Evolutionary conservation across 2,329 filamentous ascomycete genomes (phyloP), one percentile per base, ranked within the genome.

Genomic region (Pseudocercospora ulei): DNA sequence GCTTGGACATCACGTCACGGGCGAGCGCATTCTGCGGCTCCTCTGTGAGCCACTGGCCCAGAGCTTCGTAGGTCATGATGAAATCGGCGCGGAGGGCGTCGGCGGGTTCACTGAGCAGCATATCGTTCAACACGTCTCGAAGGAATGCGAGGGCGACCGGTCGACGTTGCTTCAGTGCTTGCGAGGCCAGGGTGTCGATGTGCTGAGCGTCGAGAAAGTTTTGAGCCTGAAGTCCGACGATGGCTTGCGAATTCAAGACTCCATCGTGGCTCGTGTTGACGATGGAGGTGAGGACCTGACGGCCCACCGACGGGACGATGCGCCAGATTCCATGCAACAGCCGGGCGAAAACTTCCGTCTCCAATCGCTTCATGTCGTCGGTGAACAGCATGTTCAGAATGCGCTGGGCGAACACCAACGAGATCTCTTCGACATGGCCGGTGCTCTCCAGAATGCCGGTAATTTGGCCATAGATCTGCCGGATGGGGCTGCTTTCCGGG

Each of bases 31-130:
- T 69, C 25, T 69, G 69, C 1, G 80, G 72, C 9, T 92, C 80
- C 47, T 87, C 82, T 4, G 69, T 66, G 20, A 93, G 73, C 85
- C 86, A 94, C 30, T 75, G 67, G 65, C 82, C 87, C 25, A 90
- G 78, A 30, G 78, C 80, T 49, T 88, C 80, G 38, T 94, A 70
- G 41, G 84, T 92, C 46, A 76, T 73, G 4, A 84, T 78, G 55
- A 95, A 92, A 62, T 96, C 86, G 1, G 86, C 78, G 52, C 85
- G 82, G 31, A 95, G 67, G 1, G 81, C 82, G 24, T 80, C 73
- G 0, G 85, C 83, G 28, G 78, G 76, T 31, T 86, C 82, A 50
- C 76, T 82, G 34, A 93, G 72, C 5, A 95, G 66, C 0, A 87
- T 75, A 27, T 84, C 74, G 49, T 90, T 81, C 47, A 94, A 69